Conservation (phyloP, 1,284 basidiomycete species). For the Athelia sp. region DNA sequence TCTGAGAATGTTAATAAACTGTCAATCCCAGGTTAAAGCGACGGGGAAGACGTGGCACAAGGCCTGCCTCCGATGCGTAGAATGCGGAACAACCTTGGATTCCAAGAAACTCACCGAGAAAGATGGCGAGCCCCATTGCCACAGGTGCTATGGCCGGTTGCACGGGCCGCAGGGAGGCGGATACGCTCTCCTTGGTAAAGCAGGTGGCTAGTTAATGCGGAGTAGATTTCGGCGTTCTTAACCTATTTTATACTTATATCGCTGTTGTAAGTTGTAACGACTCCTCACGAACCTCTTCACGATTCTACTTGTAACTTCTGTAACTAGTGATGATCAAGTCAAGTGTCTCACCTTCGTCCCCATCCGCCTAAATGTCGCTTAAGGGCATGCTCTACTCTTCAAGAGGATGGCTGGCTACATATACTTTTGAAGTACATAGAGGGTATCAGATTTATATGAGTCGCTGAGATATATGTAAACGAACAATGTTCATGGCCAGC, state of each 20-base stretch:
- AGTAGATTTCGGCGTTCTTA: neutral
- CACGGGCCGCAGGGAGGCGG: constrained; percentile 70
- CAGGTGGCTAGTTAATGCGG: constrained; percentile 15
- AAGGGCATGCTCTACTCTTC: too few relatives aligned
- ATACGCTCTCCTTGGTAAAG: constrained; percentile 69
- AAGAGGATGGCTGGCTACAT: too few relatives aligned
- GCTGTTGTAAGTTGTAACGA: too few relatives aligned
- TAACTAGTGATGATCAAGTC: too few relatives aligned
- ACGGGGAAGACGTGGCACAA: constrained; percentile 75
- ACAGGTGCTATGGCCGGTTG: constrained; percentile 67
- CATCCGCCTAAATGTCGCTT: too few relatives aligned
- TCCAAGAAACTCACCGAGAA: constrained; percentile 68
- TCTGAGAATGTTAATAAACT: constrained; percentile 5
- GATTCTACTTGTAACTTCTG: too few relatives aligned
- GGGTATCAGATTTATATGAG: too few relatives aligned
- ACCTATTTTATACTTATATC: too few relatives aligned
- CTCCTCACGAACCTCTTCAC: too few relatives aligned
- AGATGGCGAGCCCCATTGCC: constrained; percentile 65
- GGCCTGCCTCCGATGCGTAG: constrained; percentile 65
- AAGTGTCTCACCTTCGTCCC: too few relatives aligned
- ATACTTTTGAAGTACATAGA: too few relatives aligned
- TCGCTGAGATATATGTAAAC: too few relatives aligned
- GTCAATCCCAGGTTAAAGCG: constrained; percentile 61
- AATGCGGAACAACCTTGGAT: constrained; percentile 62
- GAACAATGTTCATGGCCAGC: constrained; percentile 38